These are phyloP conservation scores for Crithidia acanthocephali DNA, from an alignment of 208 protist genomes.

Conservation along the genomic window DNA sequence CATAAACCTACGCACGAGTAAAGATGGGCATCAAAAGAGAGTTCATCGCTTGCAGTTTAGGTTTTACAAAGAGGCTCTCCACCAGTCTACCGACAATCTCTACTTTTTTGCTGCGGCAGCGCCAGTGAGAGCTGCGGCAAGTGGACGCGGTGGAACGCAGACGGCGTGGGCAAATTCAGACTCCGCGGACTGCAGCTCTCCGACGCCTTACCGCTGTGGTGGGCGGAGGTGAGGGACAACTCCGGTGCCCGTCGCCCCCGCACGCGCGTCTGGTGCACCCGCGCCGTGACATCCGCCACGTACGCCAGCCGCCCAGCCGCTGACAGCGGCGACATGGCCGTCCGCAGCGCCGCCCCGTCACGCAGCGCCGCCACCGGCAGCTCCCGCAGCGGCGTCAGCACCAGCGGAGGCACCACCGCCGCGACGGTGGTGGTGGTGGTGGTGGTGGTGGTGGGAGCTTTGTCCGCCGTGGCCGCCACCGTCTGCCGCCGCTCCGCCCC, in stretches of 20 bases:
- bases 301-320: constrained; percentile 8
- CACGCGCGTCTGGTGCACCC: constrained; percentile 6
- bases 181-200: neutral
- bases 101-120: neutral
- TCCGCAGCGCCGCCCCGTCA: neutral
- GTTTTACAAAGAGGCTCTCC: no score
- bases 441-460: neutral
- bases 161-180: neutral
- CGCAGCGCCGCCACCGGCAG: neutral
- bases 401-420: neutral
- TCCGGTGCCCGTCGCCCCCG: constrained; percentile 7
- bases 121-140: neutral
- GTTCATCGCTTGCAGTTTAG: no score
- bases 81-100: no score
- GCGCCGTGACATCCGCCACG: constrained; percentile 12
- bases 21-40: no score
- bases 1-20: no score
- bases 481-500: no score
- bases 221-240: neutral
- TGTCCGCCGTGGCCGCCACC: neutral
- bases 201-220: neutral
- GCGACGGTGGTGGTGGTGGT: neutral
- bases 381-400: neutral
- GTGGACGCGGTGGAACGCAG: neutral
- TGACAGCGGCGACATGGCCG: constrained; percentile 4